phyloP scores from a whole-genome alignment of 2,329 filamentous ascomycete species.

The Ophiostoma australiae region DNA sequence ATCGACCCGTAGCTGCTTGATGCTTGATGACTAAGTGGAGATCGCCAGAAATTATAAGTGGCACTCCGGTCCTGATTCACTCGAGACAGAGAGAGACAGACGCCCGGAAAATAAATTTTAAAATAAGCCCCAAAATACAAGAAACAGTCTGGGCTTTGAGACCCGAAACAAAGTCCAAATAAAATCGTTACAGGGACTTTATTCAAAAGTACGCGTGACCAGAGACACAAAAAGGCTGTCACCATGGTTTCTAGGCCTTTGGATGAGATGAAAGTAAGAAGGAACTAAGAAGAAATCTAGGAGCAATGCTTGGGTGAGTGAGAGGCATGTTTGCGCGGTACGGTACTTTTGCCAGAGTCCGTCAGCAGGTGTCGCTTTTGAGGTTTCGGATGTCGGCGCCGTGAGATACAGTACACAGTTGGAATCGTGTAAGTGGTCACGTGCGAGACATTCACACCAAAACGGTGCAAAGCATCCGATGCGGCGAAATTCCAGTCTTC shows the following conservation, averaged over 20 bases:
- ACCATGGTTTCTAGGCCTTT: neutral
- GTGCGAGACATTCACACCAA: constrained; percentile 1
- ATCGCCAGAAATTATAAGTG: neutral
- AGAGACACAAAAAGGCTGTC: neutral
- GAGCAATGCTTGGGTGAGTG: neutral
- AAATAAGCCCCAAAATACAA: neutral
- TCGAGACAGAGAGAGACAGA: neutral
- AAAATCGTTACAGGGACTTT: neutral
- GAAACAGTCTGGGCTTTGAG: neutral
- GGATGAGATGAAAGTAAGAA: neutral
- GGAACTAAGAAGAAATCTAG: too few species aligned
- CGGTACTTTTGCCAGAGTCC: neutral
- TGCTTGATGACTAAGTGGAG: constrained; percentile 6
- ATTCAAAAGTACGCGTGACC: neutral
- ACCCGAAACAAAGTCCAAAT: neutral
- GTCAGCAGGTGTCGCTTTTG: too few species aligned
- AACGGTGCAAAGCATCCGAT: neutral
- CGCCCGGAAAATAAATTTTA: neutral
- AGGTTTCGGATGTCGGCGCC: neutral
- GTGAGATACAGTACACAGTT: neutral
- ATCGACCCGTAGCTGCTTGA: constrained; percentile 15
- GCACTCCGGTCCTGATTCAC: neutral
- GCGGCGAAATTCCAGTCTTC: neutral
- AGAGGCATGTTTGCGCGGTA: neutral
- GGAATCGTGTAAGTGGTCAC: constrained; percentile 1